A percentile compares a stretch with the other conserved stretches of the same genome.
These are phyloP conservation scores for Raffaelea arxii DNA, from an alignment of 2,329 filamentous ascomycete genomes.

Conservation along the genomic window DNA sequence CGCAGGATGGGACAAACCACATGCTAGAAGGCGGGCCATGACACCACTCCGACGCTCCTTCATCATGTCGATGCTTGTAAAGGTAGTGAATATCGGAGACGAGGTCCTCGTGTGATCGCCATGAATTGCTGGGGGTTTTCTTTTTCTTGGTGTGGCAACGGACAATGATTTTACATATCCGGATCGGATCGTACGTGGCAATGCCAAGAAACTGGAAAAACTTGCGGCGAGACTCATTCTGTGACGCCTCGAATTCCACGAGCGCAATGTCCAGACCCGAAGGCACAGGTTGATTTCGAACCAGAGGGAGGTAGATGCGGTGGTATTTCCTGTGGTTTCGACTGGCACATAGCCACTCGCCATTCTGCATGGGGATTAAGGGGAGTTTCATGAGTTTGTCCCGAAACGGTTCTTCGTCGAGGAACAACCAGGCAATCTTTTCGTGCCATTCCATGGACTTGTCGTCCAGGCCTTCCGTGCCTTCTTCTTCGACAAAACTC, in stretches of 20 bases:
- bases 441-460: background rate
- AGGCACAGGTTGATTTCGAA: conserved; percentile 9
- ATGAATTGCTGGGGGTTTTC: background rate
- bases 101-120: background rate
- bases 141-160: background rate
- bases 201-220: background rate
- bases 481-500: background rate
- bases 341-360: background rate
- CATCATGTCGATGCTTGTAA: background rate
- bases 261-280: background rate
- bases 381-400: background rate
- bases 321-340: no score
- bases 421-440: background rate
- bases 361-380: background rate
- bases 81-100: background rate
- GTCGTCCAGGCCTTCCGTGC: background rate
- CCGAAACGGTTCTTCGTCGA: background rate
- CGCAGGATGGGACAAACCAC: background rate
- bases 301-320: no score
- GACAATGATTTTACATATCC: background rate
- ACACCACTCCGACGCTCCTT: no score
- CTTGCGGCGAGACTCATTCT: background rate
- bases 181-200: background rate
- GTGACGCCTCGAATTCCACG: background rate
- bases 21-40: background rate